These are phyloP conservation scores for Cochlearia excelsa DNA, from an alignment of 345 rosid genomes.

Conservation along the genomic window DNA sequence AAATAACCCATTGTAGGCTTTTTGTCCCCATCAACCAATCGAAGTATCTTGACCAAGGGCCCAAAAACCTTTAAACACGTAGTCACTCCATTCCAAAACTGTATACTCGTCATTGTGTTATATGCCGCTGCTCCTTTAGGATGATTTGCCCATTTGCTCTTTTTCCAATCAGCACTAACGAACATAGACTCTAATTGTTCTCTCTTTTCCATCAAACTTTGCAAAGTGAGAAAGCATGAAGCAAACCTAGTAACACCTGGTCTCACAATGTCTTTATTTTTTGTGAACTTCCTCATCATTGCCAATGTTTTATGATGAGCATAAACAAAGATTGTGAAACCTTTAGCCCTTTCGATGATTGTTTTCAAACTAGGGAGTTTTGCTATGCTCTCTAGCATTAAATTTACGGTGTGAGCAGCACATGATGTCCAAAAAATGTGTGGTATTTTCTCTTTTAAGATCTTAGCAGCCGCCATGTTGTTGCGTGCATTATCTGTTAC, in stretches of 20 bases:
- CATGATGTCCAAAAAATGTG: background rate
- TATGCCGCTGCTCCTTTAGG: background rate
- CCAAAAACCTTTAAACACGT: slow-evolving; percentile 9
- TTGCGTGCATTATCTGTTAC: slow-evolving; percentile 7
- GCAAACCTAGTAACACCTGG: slow-evolving; percentile 11
- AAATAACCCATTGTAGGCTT: background rate
- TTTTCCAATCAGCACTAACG: background rate
- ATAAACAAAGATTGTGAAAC: background rate
- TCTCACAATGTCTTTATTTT: background rate
- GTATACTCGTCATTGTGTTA: background rate
- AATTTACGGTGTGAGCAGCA: background rate
- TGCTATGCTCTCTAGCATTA: slow-evolving; percentile 2
- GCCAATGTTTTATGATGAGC: background rate
- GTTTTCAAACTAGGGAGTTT: background rate
- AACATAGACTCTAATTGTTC: background rate
- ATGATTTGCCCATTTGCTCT: background rate
- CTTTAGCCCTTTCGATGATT: background rate
- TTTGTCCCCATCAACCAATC: background rate
- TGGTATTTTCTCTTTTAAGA: background rate
- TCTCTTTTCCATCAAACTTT: background rate
- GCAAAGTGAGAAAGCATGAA: background rate
- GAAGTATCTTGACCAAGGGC: background rate
- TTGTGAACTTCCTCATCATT: background rate
- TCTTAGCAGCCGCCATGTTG: slow-evolving; percentile 2
- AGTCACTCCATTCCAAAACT: slow-evolving; percentile 7